These are phyloP conservation scores for Porogramme epimiltina DNA, from an alignment of 1,284 basidiomycete genomes.

Conservation along the genomic window DNA sequence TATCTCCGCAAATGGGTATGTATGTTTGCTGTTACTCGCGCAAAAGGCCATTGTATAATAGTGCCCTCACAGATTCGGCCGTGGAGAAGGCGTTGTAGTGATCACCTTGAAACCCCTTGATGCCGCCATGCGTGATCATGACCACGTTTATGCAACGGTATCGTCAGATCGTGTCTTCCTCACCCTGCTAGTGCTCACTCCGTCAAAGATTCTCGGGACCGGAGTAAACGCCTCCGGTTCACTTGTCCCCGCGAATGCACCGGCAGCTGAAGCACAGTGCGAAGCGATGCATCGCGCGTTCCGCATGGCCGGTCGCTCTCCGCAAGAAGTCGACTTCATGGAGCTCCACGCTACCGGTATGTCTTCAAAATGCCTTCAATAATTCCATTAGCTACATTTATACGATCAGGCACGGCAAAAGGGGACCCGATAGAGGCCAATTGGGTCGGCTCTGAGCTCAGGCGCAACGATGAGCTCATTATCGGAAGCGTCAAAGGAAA, in stretches of 20 bases:
- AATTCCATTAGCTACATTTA: neutral
- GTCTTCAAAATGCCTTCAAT: neutral
- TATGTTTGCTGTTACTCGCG: too few relatives aligned
- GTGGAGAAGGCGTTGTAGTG: conserved; percentile 28
- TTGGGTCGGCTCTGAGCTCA: conserved; percentile 42
- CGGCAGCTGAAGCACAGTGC: conserved; percentile 38
- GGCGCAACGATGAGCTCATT: conserved; percentile 31
- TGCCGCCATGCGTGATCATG: conserved; percentile 28
- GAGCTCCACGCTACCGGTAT: conserved; percentile 51
- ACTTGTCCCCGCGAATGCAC: conserved; percentile 38
- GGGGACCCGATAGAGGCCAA: conserved; percentile 54
- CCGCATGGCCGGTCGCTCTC: conserved; percentile 28
- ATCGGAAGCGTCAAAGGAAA: conserved; percentile 50
- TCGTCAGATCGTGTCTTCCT: neutral
- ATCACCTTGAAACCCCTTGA: conserved; percentile 32
- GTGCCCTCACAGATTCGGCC: conserved; percentile 21
- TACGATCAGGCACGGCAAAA: conserved; percentile 37
- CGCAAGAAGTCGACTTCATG: conserved; percentile 46
- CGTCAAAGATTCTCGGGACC: conserved; percentile 40
- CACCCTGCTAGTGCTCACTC: neutral
- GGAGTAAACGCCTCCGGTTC: conserved; percentile 40
- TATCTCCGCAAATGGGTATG: conserved; percentile 45
- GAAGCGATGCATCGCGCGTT: conserved; percentile 38
- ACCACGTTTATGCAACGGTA: conserved; percentile 31
- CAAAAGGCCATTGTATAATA: too few relatives aligned